These are phyloP conservation scores for Chaetomiaceae sp. DNA, from an alignment of 2,329 filamentous ascomycete genomes.

Conservation along the genomic window DNA sequence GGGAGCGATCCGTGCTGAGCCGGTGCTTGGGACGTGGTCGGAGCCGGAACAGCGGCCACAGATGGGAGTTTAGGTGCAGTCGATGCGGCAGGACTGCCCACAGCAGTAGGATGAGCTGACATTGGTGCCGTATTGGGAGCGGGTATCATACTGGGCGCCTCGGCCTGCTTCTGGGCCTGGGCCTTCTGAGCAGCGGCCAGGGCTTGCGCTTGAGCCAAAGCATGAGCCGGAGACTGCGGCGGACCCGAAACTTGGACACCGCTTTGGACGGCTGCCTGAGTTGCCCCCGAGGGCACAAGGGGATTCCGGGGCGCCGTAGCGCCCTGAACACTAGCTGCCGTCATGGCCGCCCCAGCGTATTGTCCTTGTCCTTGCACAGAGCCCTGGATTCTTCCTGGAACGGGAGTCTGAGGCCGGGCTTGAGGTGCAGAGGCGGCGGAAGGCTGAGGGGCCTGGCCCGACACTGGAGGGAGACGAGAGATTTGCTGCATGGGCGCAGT, in stretches of 20 bases:
- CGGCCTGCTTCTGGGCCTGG: neutral
- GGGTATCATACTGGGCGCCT: neutral
- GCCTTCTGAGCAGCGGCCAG: neutral
- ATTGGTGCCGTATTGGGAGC: neutral
- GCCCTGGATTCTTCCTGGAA: neutral
- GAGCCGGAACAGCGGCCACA: neutral
- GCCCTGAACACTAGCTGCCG: neutral
- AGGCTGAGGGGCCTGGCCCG: neutral
- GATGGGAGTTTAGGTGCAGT: neutral
- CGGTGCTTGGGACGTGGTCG: neutral
- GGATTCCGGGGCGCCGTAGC: neutral
- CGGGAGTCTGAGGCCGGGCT: neutral
- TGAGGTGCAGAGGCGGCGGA: neutral
- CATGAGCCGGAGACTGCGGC: slow-evolving; percentile 3
- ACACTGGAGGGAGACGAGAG: neutral
- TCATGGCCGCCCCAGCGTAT: neutral
- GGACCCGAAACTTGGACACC: neutral
- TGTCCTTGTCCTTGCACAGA: neutral
- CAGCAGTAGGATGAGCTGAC: neutral
- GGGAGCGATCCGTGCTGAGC: neutral
- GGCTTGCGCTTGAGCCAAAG: neutral
- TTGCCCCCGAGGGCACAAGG: neutral
- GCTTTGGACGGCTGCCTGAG: neutral
- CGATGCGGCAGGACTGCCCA: neutral
- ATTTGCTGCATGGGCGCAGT: neutral